Evolutionary conservation across 73 alveolate genomes (phyloP).

Genomic region (Paramecium primaurelia): DNA sequence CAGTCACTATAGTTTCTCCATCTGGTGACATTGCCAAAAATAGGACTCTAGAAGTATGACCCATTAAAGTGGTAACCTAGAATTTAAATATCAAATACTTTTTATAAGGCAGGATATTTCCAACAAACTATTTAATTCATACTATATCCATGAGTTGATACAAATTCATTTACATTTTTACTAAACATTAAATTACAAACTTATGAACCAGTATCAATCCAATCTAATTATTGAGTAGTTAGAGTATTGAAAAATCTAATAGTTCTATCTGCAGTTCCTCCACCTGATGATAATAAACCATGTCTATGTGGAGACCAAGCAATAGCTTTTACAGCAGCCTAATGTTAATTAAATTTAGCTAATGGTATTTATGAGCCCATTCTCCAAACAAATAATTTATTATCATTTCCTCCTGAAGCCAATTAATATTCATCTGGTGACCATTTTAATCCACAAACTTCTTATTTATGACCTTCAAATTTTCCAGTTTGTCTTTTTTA

Average conservation of each 20-base stretch:
- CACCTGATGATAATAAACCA: conserved; percentile 92
- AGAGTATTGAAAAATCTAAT: conserved; percentile 94
- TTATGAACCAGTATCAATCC: conserved; percentile 89
- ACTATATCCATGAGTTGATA: conserved; percentile 94
- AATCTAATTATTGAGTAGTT: conserved; percentile 71
- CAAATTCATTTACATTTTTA: conserved; percentile 90
- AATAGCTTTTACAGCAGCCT: conserved; percentile 97
- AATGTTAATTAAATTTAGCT: conserved; percentile 72
- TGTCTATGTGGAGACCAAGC: conserved; percentile 96
- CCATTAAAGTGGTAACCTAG: conserved; percentile 83
- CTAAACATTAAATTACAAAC: conserved; percentile 93
- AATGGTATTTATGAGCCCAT: conserved; percentile 70
- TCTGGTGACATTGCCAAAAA: conserved; percentile 97
- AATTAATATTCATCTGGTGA: conserved; percentile 74
- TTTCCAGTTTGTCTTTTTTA: conserved; percentile 43
- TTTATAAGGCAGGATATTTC: conserved; percentile 91
- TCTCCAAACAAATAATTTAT: conserved; percentile 96
- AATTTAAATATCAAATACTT: not conserved
- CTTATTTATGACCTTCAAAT: conserved; percentile 80
- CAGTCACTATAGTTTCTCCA: conserved; percentile 94
- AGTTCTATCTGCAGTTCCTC: conserved; percentile 97
- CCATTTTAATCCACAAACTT: conserved; percentile 97
- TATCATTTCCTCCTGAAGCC: conserved; percentile 99
- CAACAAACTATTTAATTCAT: conserved; percentile 90
- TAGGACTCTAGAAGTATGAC: conserved; percentile 98